These are phyloP conservation scores for Starmerella scarabaei DNA, from an alignment of 805 yeast species.

Conservation along the genomic window DNA sequence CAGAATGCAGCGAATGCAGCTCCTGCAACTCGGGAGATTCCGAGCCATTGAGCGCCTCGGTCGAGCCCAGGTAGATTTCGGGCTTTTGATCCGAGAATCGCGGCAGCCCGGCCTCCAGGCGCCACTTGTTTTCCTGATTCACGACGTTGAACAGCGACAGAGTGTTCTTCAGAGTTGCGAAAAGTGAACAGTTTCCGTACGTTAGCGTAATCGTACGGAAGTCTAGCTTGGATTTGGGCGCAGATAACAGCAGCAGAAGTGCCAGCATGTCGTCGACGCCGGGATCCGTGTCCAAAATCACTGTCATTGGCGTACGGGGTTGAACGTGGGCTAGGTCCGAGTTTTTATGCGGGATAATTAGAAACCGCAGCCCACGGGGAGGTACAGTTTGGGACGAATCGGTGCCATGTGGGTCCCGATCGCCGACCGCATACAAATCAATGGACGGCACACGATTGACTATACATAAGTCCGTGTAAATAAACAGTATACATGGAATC, in stretches of 20 bases:
- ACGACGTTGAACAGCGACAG: conserved; percentile 29
- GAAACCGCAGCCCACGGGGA: too few relatives aligned
- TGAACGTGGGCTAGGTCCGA: too few relatives aligned
- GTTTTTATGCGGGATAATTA: too few relatives aligned
- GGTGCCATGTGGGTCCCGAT: too few relatives aligned
- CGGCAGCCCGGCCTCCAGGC: conserved; percentile 18
- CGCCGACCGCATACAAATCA: too few relatives aligned
- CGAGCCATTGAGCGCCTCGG: conserved; percentile 10
- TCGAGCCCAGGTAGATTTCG: conserved; percentile 26
- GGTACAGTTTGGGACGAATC: too few relatives aligned
- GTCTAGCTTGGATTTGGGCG: conserved; percentile 20
- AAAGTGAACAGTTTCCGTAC: conserved; percentile 30
- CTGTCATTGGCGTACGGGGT: conserved; percentile 12
- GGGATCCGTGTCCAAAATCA: conserved; percentile 33
- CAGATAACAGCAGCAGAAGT: conserved; percentile 27
- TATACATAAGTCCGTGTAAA: too few relatives aligned
- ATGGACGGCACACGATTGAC: too few relatives aligned
- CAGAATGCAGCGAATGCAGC: conserved; percentile 14
- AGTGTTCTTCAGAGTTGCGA: conserved; percentile 27
- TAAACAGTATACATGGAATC: too few relatives aligned
- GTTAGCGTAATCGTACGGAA: conserved; percentile 28
- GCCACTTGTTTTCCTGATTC: conserved; percentile 23
- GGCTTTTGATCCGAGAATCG: conserved; percentile 25
- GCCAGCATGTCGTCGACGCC: conserved; percentile 34
- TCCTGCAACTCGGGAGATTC: conserved; percentile 8